Evolutionary conservation across 164 flowering plant species (phyloP).

Genomic region (Magnolia sinica): DNA sequence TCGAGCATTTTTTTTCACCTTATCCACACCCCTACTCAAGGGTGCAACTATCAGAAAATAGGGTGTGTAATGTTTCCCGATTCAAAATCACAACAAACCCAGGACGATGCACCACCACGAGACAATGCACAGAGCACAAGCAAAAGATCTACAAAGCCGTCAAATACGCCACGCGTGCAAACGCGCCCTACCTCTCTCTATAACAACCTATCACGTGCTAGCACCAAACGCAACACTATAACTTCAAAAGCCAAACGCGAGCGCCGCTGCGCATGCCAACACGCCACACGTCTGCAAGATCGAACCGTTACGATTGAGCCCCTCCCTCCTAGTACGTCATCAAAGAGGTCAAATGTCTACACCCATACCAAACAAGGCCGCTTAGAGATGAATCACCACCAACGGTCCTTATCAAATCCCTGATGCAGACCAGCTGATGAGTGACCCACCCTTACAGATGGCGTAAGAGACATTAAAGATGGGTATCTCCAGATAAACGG

Average conservation of each 20-base stretch:
- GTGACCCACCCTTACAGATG: too few relatives aligned
- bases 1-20: not conserved
- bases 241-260: too few relatives aligned
- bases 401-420: too few relatives aligned
- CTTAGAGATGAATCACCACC: too few relatives aligned
- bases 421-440: too few relatives aligned
- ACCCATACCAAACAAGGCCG: too few relatives aligned
- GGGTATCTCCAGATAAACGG: not conserved
- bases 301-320: too few relatives aligned
- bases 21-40: not conserved
- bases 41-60: not conserved
- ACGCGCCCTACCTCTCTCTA: slow-evolving; percentile 1
- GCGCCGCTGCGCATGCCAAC: too few relatives aligned
- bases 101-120: not conserved
- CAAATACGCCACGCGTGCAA: not conserved
- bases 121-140: not conserved
- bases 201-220: slow-evolving; percentile 14
- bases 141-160: not conserved
- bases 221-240: slow-evolving; percentile 8
- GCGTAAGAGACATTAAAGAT: not conserved
- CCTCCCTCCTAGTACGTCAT: too few relatives aligned
- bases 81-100: not conserved
- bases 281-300: too few relatives aligned
- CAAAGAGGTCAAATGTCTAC: too few relatives aligned
- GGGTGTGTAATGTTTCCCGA: not conserved